Evolutionary conservation across 306 rosid species (phyloP).

Genomic region (Lithocarpus polystachyus): DNA sequence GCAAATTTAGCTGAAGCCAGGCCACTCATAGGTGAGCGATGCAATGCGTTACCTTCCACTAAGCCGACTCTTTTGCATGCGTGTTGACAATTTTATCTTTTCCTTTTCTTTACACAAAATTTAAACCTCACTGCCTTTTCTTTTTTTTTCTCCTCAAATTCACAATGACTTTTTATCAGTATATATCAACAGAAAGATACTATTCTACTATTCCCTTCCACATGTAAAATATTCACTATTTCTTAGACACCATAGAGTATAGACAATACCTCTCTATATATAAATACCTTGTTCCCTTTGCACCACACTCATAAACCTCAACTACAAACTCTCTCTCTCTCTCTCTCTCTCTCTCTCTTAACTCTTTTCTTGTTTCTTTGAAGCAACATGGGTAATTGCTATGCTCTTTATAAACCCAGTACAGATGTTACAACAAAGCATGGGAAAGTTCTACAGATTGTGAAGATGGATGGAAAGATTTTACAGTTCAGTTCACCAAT

Average conservation of each 20-base stretch:
- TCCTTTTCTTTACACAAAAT: slow-evolving; percentile 17
- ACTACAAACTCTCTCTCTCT: slow-evolving; percentile 7
- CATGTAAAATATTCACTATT: slow-evolving; percentile 38
- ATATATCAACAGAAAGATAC: slow-evolving; percentile 24
- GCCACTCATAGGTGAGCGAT: slow-evolving; percentile 17
- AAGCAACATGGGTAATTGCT: slow-evolving; percentile 58
- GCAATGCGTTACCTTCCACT: slow-evolving; percentile 49
- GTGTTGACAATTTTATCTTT: slow-evolving; percentile 50
- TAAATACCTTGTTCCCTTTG: slow-evolving; percentile 30
- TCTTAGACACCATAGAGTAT: not conserved
- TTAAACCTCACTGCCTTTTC: slow-evolving; percentile 2
- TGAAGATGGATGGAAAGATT: slow-evolving; percentile 53
- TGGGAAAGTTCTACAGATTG: slow-evolving; percentile 37
- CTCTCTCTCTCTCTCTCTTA: not conserved
- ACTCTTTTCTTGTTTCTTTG: not conserved
- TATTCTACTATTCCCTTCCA: slow-evolving; percentile 38
- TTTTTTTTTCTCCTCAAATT: slow-evolving; percentile 14
- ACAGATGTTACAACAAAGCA: slow-evolving; percentile 11
- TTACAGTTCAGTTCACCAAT: slow-evolving; percentile 43
- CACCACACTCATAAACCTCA: slow-evolving; percentile 12
- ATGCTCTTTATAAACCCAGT: slow-evolving; percentile 27
- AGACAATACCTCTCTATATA: not conserved
- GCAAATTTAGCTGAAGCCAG: not conserved
- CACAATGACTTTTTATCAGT: slow-evolving; percentile 1
- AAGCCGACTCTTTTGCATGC: slow-evolving; percentile 58